Evolutionary conservation across 116 monocot species (phyloP).

Genomic region (Iris pallida): DNA sequence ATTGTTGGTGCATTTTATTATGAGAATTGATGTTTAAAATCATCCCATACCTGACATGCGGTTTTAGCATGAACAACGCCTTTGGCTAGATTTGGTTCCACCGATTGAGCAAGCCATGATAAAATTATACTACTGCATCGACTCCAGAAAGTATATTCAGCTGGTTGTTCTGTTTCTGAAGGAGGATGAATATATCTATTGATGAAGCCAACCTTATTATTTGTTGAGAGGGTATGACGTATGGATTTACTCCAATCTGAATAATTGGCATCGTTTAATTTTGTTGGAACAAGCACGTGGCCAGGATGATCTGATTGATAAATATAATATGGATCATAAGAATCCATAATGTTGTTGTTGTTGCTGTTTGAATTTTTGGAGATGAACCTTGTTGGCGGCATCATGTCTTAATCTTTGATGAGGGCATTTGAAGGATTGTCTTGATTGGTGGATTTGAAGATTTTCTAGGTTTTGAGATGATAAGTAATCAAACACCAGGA

Average conservation of each 20-base stretch:
- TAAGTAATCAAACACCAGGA: too few species aligned
- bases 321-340: not conserved
- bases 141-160: not conserved
- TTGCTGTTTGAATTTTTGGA: not conserved
- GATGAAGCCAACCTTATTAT: not conserved
- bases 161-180: not conserved
- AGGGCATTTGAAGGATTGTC: too few species aligned
- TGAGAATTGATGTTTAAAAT: not conserved
- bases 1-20: not conserved
- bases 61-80: conserved; percentile 2
- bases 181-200: not conserved
- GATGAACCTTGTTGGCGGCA: not conserved
- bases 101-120: not conserved
- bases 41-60: not conserved
- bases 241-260: not conserved
- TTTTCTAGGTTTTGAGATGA: not conserved
- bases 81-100: not conserved
- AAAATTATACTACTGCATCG: not conserved
- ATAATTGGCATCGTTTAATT: not conserved
- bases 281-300: not conserved
- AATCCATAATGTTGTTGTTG: not conserved
- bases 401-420: not conserved
- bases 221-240: not conserved
- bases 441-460: not conserved
- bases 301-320: not conserved